These are phyloP conservation scores for Plasmodium knowlesi DNA, from an alignment of 169 alveolate genomes.

Conservation along the genomic window DNA sequence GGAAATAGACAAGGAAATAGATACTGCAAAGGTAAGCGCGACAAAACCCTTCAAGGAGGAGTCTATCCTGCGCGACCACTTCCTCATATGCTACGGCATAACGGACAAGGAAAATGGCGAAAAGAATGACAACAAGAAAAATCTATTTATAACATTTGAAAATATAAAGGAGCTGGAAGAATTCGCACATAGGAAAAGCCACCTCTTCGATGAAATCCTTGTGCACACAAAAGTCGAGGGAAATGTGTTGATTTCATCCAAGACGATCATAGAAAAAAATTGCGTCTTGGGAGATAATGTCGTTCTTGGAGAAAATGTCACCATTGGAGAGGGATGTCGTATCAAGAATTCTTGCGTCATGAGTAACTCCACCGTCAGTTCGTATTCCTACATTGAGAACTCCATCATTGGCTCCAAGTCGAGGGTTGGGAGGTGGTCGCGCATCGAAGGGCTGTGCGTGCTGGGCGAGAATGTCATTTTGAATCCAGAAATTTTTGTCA, in stretches of 20 bases:
- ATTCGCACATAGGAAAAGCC: conserved; percentile 9
- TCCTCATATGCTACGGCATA: conserved; percentile 26
- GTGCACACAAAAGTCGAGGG: conserved; percentile 67
- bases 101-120: background rate
- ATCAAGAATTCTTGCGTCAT: conserved; percentile 89
- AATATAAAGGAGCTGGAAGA: conserved; percentile 52
- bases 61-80: background rate
- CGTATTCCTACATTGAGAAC: conserved; percentile 87
- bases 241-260: conserved; percentile 81
- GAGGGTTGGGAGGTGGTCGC: conserved; percentile 94
- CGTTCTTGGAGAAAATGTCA: conserved; percentile 92
- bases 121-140: conserved; percentile 18
- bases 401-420: conserved; percentile 95
- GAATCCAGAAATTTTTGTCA: conserved; percentile 90
- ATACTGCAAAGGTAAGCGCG: background rate
- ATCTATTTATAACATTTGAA: conserved; percentile 60
- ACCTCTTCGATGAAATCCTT: conserved; percentile 14
- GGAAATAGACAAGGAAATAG: background rate
- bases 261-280: conserved; percentile 89
- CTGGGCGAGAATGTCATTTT: conserved; percentile 94
- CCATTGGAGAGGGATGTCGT: conserved; percentile 94
- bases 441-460: conserved; percentile 95
- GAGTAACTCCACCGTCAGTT: conserved; percentile 85
- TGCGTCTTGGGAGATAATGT: conserved; percentile 94
- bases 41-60: background rate